Evolutionary conservation across 169 alveolate species (phyloP), one percentile per base, ranked within the genome.

Genomic region (Plasmodium sp.): DNA sequence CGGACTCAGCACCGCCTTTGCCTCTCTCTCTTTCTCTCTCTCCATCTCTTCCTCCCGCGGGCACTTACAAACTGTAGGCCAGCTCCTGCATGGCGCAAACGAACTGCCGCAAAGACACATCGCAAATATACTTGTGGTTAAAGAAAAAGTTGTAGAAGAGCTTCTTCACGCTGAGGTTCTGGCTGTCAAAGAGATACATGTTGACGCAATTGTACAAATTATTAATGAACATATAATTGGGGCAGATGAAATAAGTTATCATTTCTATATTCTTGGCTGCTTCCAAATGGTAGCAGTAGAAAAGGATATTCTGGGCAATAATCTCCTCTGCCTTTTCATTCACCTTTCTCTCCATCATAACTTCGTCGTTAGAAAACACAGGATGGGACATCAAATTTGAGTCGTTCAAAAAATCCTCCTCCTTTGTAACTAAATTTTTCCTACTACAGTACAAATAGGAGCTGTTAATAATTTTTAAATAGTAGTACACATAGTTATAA

Each of bases 221-320:
- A 75, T 86, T 62, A 77, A 86, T 86, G 33, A 51, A 41, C 86
- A 86, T 75, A 45, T 86, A 86, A 71, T 45, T 86, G 18, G 93
- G 93, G 16, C 93, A 86, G 1, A 86, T 86, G 33, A 86, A 86
- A 54, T 86, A 86, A 75, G 31, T 86, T 75, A 86, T 86, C 93
- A 86, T 86, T 86, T 86, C 93, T 77, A 86, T 56, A 31, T 86
- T 86, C n/a, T 86, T 86, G 3, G 86, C 54, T 48, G 73, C 33
- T 14, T 75, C 73, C 48, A 86, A 34, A 14, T 86, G 41, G 36
- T 86, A 86, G 22, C 81, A 86, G 77, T 86, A 86, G 81, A 51
- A 86, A 36, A 86, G 36, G 7, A 86, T 86, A 86, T 86, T 86
- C 81, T 86, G 58, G 58, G 79, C 85, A 54, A 86, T 86, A n/a